Evolutionary conservation across 495 filamentous ascomycete species (phyloP).

Genomic region (Geoglossum glabrum): DNA sequence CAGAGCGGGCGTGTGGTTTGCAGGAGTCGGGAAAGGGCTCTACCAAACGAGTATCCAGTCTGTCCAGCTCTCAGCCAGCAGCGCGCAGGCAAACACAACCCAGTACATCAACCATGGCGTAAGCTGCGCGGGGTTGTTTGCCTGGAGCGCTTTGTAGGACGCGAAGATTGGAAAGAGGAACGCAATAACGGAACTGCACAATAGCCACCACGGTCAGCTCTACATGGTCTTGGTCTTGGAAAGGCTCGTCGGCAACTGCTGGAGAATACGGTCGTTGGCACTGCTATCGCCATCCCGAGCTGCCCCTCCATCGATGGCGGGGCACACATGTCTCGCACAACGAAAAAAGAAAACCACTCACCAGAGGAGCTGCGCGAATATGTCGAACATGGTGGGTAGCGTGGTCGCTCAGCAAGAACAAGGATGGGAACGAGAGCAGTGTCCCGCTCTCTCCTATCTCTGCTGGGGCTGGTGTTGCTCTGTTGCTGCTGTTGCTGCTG

Average conservation of each 20-base stretch:
- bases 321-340: neutral
- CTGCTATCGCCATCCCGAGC: constrained; percentile 1
- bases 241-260: neutral
- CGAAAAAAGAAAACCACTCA: constrained; percentile 7
- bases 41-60: constrained; percentile 72
- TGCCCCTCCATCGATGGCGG: neutral
- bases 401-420: too few relatives aligned
- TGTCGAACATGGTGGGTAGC: constrained; percentile 45
- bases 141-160: constrained; percentile 93
- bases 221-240: neutral
- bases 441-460: too few relatives aligned
- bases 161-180: constrained; percentile 94
- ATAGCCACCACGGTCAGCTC: neutral
- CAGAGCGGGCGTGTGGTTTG: neutral
- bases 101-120: constrained; percentile 99
- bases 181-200: constrained; percentile 55
- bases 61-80: constrained; percentile 71
- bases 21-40: constrained; percentile 1
- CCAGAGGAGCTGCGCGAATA: constrained; percentile 51
- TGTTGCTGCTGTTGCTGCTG: too few relatives aligned
- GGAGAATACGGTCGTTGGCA: neutral
- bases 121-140: constrained; percentile 71
- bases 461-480: too few relatives aligned
- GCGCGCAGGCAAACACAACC: constrained; percentile 68
- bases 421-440: neutral